Conservation (phyloP, 106 monocot species). For the Alisma plantagoaquatica region DNA sequence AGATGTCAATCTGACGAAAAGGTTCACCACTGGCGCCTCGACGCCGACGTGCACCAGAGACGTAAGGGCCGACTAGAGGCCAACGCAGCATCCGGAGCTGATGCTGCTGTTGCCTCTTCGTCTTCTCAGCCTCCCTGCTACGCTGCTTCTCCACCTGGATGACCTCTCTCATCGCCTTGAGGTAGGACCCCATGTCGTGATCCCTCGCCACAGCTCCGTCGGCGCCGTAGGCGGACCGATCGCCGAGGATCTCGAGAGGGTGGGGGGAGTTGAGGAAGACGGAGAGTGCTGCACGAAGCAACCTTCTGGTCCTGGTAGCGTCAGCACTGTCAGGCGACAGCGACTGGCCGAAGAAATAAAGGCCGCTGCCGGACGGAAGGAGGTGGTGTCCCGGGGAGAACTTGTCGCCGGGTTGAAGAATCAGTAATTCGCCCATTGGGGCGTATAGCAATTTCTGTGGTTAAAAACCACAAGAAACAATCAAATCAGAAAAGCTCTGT, state of each 20-base stretch:
- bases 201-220: constrained; percentile 55
- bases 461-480: background rate
- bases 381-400: constrained; percentile 75
- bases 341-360: constrained; percentile 32
- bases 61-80: constrained; percentile 19
- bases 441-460: constrained; percentile 67
- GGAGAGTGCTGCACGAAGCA: constrained; percentile 32
- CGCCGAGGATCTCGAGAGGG: constrained; percentile 77
- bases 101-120: too few species aligned
- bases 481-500: background rate
- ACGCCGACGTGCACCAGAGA: background rate
- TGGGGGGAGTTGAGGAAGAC: constrained; percentile 88
- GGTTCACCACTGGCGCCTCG: background rate
- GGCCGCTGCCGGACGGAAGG: constrained; percentile 65
- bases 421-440: constrained; percentile 76
- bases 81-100: constrained; percentile 20
- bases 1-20: constrained; percentile 23
- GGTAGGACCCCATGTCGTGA: constrained; percentile 69
- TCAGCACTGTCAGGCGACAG: too few species aligned
- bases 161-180: constrained; percentile 32
- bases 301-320: constrained; percentile 16
- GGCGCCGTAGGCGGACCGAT: constrained; percentile 65
- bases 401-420: constrained; percentile 76
- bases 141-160: constrained; percentile 31
- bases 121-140: constrained; percentile 27